Evolutionary conservation across 768 basidiomycete genomes (phyloP).

Genomic region (Boletus subparvulus): DNA sequence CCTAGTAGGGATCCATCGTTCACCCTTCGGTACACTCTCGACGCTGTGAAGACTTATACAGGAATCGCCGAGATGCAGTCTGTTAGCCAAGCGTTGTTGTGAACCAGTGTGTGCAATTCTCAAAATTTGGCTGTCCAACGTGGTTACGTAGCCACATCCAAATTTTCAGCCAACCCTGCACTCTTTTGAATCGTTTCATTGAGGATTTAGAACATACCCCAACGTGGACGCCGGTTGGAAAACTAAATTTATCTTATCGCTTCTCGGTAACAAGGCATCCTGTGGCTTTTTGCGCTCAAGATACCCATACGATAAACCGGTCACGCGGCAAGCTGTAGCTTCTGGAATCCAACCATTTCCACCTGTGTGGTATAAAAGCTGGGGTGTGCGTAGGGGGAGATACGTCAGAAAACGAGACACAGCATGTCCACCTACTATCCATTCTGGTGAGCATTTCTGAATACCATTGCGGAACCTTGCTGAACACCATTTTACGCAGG

Average conservation of each 20-base stretch:
- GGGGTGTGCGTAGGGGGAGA: background rate
- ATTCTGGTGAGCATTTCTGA: slow-evolving; percentile 29
- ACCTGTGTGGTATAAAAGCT: slow-evolving; percentile 19
- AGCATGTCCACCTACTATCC: slow-evolving; percentile 28
- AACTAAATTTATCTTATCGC: slow-evolving; percentile 1
- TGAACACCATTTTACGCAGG: slow-evolving; percentile 37
- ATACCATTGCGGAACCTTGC: background rate
- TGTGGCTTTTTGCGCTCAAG: slow-evolving; percentile 19
- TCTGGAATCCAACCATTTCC: slow-evolving; percentile 1
- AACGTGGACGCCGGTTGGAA: background rate
- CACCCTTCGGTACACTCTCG: background rate
- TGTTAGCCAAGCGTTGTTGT: slow-evolving; percentile 1
- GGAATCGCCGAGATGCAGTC: slow-evolving; percentile 3
- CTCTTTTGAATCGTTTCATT: slow-evolving; percentile 3
- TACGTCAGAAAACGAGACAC: slow-evolving; percentile 9
- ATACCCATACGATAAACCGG: background rate
- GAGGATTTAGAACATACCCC: slow-evolving; percentile 3
- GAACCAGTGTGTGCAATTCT: slow-evolving; percentile 1
- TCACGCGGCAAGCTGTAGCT: slow-evolving; percentile 12
- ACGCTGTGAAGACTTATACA: background rate
- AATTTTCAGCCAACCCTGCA: background rate
- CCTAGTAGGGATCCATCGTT: slow-evolving; percentile 8
- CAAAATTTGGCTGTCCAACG: background rate
- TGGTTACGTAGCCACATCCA: slow-evolving; percentile 10
- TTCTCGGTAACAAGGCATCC: slow-evolving; percentile 13